Base-by-base conservation (phyloP, 2,329 filamentous ascomycete genomes). In the Fusarium albosuccineum region DNA sequence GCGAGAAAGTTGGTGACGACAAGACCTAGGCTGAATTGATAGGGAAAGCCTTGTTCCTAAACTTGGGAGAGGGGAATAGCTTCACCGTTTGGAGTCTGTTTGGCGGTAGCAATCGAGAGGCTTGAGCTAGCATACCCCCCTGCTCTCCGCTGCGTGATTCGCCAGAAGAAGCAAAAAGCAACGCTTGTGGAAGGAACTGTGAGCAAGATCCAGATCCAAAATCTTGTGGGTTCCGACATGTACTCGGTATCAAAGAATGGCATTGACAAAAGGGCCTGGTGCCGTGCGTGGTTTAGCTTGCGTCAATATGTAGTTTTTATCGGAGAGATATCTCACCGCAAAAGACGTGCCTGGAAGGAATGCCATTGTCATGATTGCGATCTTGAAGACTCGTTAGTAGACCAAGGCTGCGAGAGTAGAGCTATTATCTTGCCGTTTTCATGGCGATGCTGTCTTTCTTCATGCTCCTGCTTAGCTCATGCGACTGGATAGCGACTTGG, bases 391-490 rank as follows among this genome's bases (percentile, higher is more conserved):
- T 9, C n/a, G 13, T 49, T 1, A 48, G 16, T 17, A 8, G 9
- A 5, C 11, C 30, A 33, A 9, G 30, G 8, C 30, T 33, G 8
- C 8, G 11, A 9, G 9, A 4, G 30, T 33, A 9, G 30, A 9
- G 11, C 5, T 33, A 8, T 9, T 33, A 3, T 9, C 46, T 11
- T 17, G 36, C 46, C 4, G 46, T 50, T 22, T 50, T 50, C 46
- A 50, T 50, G 1, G 46, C 46, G 11, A 50, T 50, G 9, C 46
- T 50, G 6, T 50, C 46, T n/a, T 33, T 50, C 30, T 50, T 50
- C 46, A 50, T 50, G 11, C 46, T 50, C 17, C 13, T 50, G 0
- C 17, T 36, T 14, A 50, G 9, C 30, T 36, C 26, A 13, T 50
- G 46, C 22, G 46, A 50, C 7, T 30, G 30, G 14, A 36, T 6